phyloP scores from a whole-genome alignment of 768 basidiomycete species.

The Boletus rubescentipes region DNA sequence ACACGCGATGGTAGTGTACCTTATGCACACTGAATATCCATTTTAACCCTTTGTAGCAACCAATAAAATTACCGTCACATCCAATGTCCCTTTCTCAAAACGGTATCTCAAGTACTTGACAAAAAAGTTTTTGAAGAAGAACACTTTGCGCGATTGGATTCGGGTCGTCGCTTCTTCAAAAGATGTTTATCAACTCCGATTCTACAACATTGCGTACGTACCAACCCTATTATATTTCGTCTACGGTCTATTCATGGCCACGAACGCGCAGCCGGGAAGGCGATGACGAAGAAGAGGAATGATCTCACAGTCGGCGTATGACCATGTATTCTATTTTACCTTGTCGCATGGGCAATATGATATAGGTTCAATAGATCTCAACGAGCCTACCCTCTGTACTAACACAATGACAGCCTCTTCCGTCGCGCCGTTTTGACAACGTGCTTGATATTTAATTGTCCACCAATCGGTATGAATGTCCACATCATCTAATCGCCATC shows the following conservation, averaged over 20 bases:
- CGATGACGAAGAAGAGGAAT: conserved; percentile 58
- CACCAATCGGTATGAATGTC: background rate
- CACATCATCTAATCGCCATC: conserved; percentile 20
- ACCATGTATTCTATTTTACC: conserved; percentile 2
- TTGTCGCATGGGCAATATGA: conserved; percentile 8
- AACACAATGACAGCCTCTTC: background rate
- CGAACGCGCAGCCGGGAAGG: conserved; percentile 39
- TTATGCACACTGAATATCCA: conserved; percentile 16
- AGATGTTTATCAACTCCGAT: conserved; percentile 90
- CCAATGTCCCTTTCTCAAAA: conserved; percentile 91
- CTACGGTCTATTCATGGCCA: background rate
- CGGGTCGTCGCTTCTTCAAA: conserved; percentile 94
- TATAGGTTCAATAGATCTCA: background rate
- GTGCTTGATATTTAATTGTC: background rate
- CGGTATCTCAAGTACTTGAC: conserved; percentile 98
- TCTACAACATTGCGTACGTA: conserved; percentile 89
- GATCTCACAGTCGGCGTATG: conserved; percentile 3
- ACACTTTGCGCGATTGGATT: conserved; percentile 93
- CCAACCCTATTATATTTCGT: background rate
- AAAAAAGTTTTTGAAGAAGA: conserved; percentile 99
- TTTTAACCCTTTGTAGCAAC: conserved; percentile 47
- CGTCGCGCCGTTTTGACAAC: background rate
- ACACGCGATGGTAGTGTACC: conserved; percentile 66
- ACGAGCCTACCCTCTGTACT: background rate
- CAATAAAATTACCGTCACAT: conserved; percentile 81